phyloP scores from a whole-genome alignment of 495 filamentous ascomycete genomes.

The Pyrenula aspistea region DNA sequence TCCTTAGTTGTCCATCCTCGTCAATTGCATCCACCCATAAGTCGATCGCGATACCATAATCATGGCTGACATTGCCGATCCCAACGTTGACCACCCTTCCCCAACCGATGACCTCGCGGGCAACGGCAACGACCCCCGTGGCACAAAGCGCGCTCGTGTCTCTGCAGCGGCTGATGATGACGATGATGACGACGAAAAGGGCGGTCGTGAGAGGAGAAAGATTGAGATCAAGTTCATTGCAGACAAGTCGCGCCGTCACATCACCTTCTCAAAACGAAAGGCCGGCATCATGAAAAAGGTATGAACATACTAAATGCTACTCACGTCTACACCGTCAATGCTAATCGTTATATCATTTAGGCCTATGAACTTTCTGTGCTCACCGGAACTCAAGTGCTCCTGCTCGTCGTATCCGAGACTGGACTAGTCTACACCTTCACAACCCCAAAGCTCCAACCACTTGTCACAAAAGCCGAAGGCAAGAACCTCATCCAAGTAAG shows the following conservation, averaged over 20 bases:
- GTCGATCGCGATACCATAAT: conserved; percentile 1
- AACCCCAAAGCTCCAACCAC: conserved; percentile 94
- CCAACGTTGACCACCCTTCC: conserved; percentile 28
- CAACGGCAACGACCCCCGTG: conserved; percentile 56
- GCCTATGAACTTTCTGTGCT: conserved; percentile 97
- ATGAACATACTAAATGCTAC: conserved; percentile 22
- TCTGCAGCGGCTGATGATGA: conserved; percentile 77
- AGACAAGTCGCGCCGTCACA: conserved; percentile 99
- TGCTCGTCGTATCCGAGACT: conserved; percentile 96
- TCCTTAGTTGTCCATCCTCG: neutral
- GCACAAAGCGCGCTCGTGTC: conserved; percentile 81
- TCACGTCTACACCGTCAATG: neutral
- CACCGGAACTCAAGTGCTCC: conserved; percentile 93
- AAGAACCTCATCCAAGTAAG: conserved; percentile 99
- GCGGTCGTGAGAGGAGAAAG: conserved; percentile 94
- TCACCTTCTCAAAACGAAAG: conserved; percentile 99
- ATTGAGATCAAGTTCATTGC: conserved; percentile 99
- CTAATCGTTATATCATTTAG: conserved; percentile 33
- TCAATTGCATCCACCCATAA: neutral
- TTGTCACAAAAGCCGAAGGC: conserved; percentile 97
- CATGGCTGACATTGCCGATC: conserved; percentile 19
- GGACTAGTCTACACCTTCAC: conserved; percentile 99
- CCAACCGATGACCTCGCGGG: conserved; percentile 38
- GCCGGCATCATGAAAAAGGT: conserved; percentile 99
- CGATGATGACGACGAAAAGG: conserved; percentile 97